phyloP scores from a whole-genome alignment of 257 asterid species.

The Handroanthus guayacan region DNA sequence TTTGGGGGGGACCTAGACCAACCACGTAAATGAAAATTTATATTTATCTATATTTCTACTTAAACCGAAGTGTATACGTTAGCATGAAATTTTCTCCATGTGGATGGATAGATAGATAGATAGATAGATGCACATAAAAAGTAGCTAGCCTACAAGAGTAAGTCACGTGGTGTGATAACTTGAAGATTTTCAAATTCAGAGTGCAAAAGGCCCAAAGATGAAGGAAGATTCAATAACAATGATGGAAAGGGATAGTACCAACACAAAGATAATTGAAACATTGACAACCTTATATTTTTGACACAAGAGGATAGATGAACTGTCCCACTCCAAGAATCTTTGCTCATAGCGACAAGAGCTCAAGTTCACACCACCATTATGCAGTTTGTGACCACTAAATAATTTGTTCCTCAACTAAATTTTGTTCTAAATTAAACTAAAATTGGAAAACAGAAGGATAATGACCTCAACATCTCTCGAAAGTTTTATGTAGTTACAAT shows the following conservation, averaged over 20 bases:
- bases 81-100: no score
- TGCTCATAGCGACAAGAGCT: background rate
- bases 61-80: no score
- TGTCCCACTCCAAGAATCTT: constrained; percentile 22
- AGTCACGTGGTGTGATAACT: constrained; percentile 44
- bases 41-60: background rate
- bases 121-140: background rate
- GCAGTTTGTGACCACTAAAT: constrained; percentile 15
- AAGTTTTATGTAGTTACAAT: no score
- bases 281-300: constrained; percentile 50
- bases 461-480: no score
- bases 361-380: background rate
- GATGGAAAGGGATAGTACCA: constrained; percentile 33
- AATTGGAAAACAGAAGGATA: background rate
- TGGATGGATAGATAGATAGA: no score
- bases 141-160: constrained; percentile 39
- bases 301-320: constrained; percentile 27
- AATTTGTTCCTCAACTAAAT: background rate
- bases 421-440: background rate
- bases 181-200: constrained; percentile 24
- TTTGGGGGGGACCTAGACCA: constrained; percentile 60
- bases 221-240: constrained; percentile 33
- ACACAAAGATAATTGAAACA: constrained; percentile 40
- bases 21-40: background rate
- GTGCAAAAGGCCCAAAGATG: constrained; percentile 25